Base-by-base conservation (phyloP, 352 stramenopile genomes). In the Globisporangium heterothallicum region DNA sequence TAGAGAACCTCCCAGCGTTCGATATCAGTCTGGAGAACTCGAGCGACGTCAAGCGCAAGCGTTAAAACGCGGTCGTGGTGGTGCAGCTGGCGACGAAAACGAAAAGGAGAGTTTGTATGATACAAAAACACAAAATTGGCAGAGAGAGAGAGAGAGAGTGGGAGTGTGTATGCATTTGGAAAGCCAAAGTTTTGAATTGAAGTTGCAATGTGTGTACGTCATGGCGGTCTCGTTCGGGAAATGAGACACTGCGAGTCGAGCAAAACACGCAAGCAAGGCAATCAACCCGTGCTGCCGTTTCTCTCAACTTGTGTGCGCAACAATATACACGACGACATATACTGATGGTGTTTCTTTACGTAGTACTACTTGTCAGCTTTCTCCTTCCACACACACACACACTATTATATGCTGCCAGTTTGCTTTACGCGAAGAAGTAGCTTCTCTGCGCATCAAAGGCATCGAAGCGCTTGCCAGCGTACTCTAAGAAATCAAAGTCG, bases 401-500 rank as follows among this genome's bases (percentile, higher is more conserved):
- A n/a, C n/a, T n/a, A n/a, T n/a, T n/a, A n/a, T n/a, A n/a, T 41
- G 24, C 12, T 40, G 34, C 24, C 44, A 40, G 12, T n/a, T 44
- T 42, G 47, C 4, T 16, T 61, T 56, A 76, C 40, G 61, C 56
- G 36, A 79, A 67, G 54, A 90, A 88, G 59, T 84, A 79, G 30
- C 69, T 68, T 42, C 71, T 68, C 41, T 94, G 84, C 62, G 80
- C 63, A 38, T 88, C 73, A 46, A 92, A 94, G n/a, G 78, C 82
- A 6, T 57, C 71, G 51, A 95, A 91, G 40, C 85, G 83, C 61
- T 91, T 89, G 13, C 63, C 63, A 25, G 83, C 85, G 59, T 95
- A 95, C 56, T 87, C 75, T 46, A 93, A 47, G 58, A 95, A 95
- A 67, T 95, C 79, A 63, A 95, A 95, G 66, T 95, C 85, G 58